Base-by-base conservation (phyloP, 345 rosid genomes). In the Heritiera littoralis region DNA sequence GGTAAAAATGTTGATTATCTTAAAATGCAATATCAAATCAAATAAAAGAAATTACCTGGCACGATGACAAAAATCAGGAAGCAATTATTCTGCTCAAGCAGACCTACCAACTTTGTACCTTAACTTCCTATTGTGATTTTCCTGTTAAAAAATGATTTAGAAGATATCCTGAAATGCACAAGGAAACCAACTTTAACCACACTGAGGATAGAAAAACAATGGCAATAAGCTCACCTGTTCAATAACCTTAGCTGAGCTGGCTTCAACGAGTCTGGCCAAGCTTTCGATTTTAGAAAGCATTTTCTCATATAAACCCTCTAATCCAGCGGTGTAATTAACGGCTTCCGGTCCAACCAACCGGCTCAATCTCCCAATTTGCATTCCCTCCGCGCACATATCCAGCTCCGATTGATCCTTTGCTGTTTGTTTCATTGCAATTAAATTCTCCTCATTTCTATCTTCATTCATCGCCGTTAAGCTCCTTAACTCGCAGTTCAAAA, bases 301-400 rank as follows among this genome's bases (percentile, higher is more conserved):
- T 75, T 82, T 93, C 86, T 88, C 94, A 75, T 95, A 95, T 85
- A 92, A 75, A 60, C 88, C 90, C 87, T 93, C 98, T 84, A 95
- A 79, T 2, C 85, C 88, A 0, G 83, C 86, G 0, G 92, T 88
- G 55, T 88, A 88, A 23, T 73, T 83, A 1, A 84, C 77, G n/a
- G 98, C 90, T 80, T 90, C 95, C 10, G 86, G 81, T 67, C 97
- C 97, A 80, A 92, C 81, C 77, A 95, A 87, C 72, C 86, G 85
- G 66, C 83, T 86, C 90, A 94, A 80, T 75, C 76, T 76, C 72
- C 78, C 81, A 23, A 90, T 84, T 61, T 78, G 80, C 78, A 90
- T 90, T 46, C 89, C 98, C 46, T 93, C 91, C 0, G 93, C 86
- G 43, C 84, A 85, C 66, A 75, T 55, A 81, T 89, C 92, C 18